Evolutionary conservation across 768 basidiomycete genomes (phyloP).

Genomic region (Trametes maxima): DNA sequence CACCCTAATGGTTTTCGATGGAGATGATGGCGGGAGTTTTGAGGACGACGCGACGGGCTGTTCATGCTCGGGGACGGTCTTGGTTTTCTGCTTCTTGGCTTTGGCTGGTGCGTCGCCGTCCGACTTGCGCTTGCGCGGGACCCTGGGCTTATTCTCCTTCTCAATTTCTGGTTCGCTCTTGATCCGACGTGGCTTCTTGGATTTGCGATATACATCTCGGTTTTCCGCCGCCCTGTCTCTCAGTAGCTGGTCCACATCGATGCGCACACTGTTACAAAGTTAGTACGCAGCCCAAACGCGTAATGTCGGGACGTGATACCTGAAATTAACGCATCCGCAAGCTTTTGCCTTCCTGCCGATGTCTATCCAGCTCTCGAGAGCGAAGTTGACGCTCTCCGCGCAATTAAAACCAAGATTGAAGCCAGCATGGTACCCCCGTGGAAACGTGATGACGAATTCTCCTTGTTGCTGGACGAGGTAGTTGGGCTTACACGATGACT

Average conservation of each 20-base stretch:
- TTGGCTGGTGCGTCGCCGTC: slow-evolving; percentile 39
- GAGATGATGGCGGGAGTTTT: slow-evolving; percentile 8
- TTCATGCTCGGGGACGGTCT: not conserved
- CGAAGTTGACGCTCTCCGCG: slow-evolving; percentile 97
- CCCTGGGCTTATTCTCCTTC: slow-evolving; percentile 24
- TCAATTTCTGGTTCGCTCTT: slow-evolving; percentile 1
- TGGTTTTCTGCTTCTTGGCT: slow-evolving; percentile 52
- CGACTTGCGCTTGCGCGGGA: slow-evolving; percentile 44
- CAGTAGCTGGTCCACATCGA: slow-evolving; percentile 89
- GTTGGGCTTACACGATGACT: slow-evolving; percentile 81
- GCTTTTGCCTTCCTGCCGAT: slow-evolving; percentile 79
- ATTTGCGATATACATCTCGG: slow-evolving; percentile 10
- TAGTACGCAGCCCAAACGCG: not conserved
- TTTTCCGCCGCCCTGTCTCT: slow-evolving; percentile 60
- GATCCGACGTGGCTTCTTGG: slow-evolving; percentile 8
- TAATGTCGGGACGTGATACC: slow-evolving; percentile 44
- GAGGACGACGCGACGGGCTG: slow-evolving; percentile 11
- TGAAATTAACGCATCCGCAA: slow-evolving; percentile 74
- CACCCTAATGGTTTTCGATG: slow-evolving; percentile 42
- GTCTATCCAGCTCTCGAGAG: slow-evolving; percentile 91
- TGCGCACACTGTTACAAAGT: slow-evolving; percentile 67
- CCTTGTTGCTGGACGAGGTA: slow-evolving; percentile 88
- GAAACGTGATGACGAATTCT: slow-evolving; percentile 97
- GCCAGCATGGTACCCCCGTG: slow-evolving; percentile 93
- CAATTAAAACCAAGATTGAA: slow-evolving; percentile 97